A percentile compares a stretch with the other conserved stretches of the same genome.
Evolutionary conservation across 371 early-diverging fungal genomes (phyloP).

Genomic region (Mortierella sp.): DNA sequence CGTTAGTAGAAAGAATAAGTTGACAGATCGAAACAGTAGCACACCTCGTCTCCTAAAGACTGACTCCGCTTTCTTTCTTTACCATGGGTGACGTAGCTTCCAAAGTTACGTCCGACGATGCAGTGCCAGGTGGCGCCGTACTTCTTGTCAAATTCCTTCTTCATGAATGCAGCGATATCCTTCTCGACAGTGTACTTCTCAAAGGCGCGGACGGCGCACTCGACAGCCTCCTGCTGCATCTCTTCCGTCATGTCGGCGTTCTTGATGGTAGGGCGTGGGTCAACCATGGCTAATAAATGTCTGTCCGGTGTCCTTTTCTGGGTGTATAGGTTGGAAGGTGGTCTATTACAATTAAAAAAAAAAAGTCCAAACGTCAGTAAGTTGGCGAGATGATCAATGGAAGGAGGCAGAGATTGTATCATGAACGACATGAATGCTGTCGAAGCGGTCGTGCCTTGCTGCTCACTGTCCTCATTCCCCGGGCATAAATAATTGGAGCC

Average conservation of each 20-base stretch:
- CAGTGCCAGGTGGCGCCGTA: constrained; percentile 98
- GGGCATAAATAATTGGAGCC: not conserved
- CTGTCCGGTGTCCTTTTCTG: not conserved
- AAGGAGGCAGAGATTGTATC: not conserved
- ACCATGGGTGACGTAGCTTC: constrained; percentile 98
- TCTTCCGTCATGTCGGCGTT: constrained; percentile 98
- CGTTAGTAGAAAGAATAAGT: not conserved
- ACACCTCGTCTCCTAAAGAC: not conserved
- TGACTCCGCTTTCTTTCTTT: constrained; percentile 28
- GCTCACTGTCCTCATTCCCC: not conserved
- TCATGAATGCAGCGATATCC: constrained; percentile 95
- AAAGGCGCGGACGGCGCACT: constrained; percentile 92
- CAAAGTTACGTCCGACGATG: constrained; percentile 98
- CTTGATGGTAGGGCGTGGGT: constrained; percentile 75
- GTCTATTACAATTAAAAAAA: not conserved
- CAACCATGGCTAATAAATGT: constrained; percentile 30
- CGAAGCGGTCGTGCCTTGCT: not conserved
- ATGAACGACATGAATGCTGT: not conserved
- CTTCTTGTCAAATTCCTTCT: constrained; percentile 98
- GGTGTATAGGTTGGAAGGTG: not conserved
- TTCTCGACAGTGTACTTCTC: constrained; percentile 96
- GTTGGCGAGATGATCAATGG: not conserved
- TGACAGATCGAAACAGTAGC: not conserved
- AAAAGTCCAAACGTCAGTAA: not conserved
- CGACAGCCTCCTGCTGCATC: constrained; percentile 96